Percentiles rank a stretch among this genome's conserved stretches.
phyloP scores from a whole-genome alignment of 2,329 filamentous ascomycete genomes.

The Alternaria dauci region DNA sequence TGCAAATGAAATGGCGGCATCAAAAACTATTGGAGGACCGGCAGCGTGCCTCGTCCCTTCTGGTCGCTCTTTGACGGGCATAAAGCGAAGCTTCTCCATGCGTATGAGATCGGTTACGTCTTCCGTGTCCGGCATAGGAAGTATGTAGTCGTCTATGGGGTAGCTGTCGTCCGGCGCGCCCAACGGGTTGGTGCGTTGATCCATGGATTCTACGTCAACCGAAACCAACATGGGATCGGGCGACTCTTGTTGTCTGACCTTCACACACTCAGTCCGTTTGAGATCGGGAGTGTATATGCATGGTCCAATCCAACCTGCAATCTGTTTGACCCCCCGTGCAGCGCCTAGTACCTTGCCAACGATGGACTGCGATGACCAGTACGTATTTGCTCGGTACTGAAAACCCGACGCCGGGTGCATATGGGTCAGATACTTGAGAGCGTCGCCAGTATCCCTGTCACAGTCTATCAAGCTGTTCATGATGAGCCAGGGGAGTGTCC shows the following conservation, averaged over 20 bases:
- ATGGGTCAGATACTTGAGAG: constrained; percentile 72
- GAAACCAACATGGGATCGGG: constrained; percentile 63
- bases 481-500: constrained; percentile 75
- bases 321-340: constrained; percentile 73
- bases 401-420: constrained; percentile 75
- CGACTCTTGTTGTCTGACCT: constrained; percentile 68
- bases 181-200: constrained; percentile 71
- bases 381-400: constrained; percentile 79
- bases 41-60: constrained; percentile 33
- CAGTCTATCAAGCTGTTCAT: constrained; percentile 82
- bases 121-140: constrained; percentile 66
- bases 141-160: constrained; percentile 72
- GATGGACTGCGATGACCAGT: constrained; percentile 76
- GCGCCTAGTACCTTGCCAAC: constrained; percentile 75
- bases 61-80: constrained; percentile 54
- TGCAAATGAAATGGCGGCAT: constrained; percentile 53
- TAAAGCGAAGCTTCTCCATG: constrained; percentile 72
- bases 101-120: constrained; percentile 71
- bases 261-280: constrained; percentile 72
- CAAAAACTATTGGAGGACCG: constrained; percentile 47
- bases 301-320: constrained; percentile 79
- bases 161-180: constrained; percentile 69
- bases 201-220: constrained; percentile 71
- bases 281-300: constrained; percentile 73
- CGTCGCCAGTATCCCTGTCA: constrained; percentile 72